Base-by-base conservation (phyloP, 2,329 filamentous ascomycete species). In the Neofusicoccum kwambonambiense region DNA sequence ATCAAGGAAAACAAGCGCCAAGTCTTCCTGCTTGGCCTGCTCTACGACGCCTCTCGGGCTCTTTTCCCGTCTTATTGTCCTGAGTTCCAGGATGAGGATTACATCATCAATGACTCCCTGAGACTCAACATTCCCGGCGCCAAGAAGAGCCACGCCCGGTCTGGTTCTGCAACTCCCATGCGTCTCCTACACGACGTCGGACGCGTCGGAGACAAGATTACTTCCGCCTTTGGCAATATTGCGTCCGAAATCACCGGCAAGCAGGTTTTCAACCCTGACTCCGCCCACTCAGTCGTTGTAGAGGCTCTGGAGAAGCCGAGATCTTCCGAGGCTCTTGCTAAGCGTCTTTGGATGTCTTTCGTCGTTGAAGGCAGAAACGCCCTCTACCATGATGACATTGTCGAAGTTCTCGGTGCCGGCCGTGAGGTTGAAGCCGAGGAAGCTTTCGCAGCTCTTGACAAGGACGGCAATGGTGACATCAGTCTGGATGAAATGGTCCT, bases 311-410 rank as follows among this genome's bases (percentile, higher is more conserved):
- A 97, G 77, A 94, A 92, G 79, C 88, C 86, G 49, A 84, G 85
- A 66, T 91, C 92, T 6, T 92, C 93, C 0, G 93, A 98, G 76
- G 95, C 95, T n/a, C 81, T 98, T 65, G 93, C 92, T n/a, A 90
- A 88, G 70, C 90, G 95, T 72, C 89, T 98, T 68, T 98, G 95
- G 95, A 96, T 97, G 92, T 97, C 93, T 0, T 96, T 97, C 74
- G 95, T 97, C 1, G 87, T 95, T 3, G 94, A 98, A 77, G 93
- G 92, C 70, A 89, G 89, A 65, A 92, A 97, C 45, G 82, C 89
- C 0, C 83, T 99, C 8, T 91, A 86, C 69, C 78, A 86, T 8
- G 92, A 97, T 4, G 95, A 99, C 74, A 85, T 99, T 42, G 75
- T 89, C 35, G 94, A 98, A 75, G 94, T 98, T 9, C 88, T 99